Conservation (phyloP, 176 grass and related monocot species). For the Guadua angustifolia region DNA sequence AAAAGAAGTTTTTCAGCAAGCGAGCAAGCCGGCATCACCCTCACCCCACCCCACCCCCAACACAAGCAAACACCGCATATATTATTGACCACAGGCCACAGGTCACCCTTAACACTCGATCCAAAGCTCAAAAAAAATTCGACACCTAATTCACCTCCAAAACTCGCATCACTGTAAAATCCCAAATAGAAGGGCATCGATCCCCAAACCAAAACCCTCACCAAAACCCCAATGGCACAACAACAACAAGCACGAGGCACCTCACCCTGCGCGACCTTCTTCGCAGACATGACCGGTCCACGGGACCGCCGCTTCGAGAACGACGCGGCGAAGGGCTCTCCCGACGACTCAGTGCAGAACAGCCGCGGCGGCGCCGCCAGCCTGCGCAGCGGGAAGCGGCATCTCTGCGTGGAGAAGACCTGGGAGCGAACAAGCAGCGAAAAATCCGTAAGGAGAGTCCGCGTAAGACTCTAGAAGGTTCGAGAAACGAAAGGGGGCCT, state of each 20-base stretch:
- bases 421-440: conserved; percentile 14
- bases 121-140: conserved; percentile 25
- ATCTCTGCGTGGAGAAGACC: conserved; percentile 58
- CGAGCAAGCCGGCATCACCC: neutral
- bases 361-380: conserved; percentile 44
- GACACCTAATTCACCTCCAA: neutral
- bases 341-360: conserved; percentile 38
- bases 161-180: neutral
- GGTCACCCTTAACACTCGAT: neutral
- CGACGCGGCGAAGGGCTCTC: conserved; percentile 33
- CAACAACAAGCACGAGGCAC: neutral
- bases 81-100: neutral
- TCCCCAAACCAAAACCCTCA: conserved; percentile 7
- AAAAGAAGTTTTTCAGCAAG: too few species aligned
- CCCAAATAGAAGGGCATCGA: neutral
- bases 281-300: conserved; percentile 87
- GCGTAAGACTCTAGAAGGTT: neutral
- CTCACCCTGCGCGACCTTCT: conserved; percentile 84
- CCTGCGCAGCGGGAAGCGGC: conserved; percentile 56
- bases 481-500: conserved; percentile 2
- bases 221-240: neutral
- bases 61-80: neutral
- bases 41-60: neutral
- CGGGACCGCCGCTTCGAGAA: conserved; percentile 73
- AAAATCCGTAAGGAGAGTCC: neutral